A percentile compares a stretch with the other conserved stretches of the same genome.
Conservation (phyloP, 768 basidiomycete genomes). For the Suillus ampliporus region DNA sequence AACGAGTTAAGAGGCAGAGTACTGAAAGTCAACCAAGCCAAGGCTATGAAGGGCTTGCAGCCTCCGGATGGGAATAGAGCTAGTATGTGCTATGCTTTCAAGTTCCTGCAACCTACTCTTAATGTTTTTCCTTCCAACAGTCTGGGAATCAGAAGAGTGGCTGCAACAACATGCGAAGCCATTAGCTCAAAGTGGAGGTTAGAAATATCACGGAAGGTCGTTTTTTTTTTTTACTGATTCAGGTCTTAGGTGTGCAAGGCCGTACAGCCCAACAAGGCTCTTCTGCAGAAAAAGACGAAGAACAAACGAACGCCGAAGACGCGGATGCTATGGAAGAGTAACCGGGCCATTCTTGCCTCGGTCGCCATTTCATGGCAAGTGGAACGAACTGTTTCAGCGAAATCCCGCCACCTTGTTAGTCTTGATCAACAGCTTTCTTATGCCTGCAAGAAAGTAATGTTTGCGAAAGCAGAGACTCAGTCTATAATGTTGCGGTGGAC, state of each 20-base stretch:
- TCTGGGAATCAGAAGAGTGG: conserved; percentile 98
- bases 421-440: not conserved
- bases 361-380: conserved; percentile 2
- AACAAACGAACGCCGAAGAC: conserved; percentile 39
- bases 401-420: not conserved
- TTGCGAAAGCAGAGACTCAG: not conserved
- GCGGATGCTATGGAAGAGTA: conserved; percentile 74
- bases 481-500: not conserved
- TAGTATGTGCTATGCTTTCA: conserved; percentile 50
- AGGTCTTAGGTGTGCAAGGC: conserved; percentile 56
- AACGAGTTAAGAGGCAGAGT: conserved; percentile 84
- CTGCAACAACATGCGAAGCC: conserved; percentile 81
- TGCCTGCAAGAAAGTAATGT: not conserved
- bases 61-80: conserved; percentile 74
- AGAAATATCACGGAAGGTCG: conserved; percentile 16
- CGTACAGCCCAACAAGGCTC: conserved; percentile 42
- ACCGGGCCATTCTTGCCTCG: conserved; percentile 11
- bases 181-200: conserved; percentile 75
- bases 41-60: conserved; percentile 77
- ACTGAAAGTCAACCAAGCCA: conserved; percentile 83
- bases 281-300: conserved; percentile 34
- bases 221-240: conserved; percentile 8
- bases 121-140: conserved; percentile 46
- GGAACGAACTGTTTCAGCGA: not conserved
- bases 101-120: conserved; percentile 3